Conservation (phyloP, 352 stramenopile species). For the Phytophthora pluvialis region DNA sequence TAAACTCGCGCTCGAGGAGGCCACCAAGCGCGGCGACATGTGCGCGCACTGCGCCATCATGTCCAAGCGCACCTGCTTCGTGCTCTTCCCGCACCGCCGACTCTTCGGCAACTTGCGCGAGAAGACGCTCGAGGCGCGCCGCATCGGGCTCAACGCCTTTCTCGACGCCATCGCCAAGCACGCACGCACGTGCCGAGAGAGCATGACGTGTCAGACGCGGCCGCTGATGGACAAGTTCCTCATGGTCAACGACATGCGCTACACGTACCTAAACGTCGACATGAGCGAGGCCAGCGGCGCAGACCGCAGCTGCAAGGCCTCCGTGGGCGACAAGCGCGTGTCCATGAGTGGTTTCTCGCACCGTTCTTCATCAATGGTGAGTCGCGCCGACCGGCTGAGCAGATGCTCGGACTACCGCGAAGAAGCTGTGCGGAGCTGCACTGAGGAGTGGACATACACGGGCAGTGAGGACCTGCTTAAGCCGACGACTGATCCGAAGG, state of each 20-base stretch:
- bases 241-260: constrained; percentile 89
- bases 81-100: constrained; percentile 80
- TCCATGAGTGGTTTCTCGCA: constrained; percentile 31
- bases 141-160: constrained; percentile 77
- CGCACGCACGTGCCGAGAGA: constrained; percentile 76
- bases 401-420: constrained; percentile 43
- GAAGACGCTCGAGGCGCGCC: constrained; percentile 76
- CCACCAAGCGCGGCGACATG: constrained; percentile 70
- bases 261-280: constrained; percentile 88
- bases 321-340: constrained; percentile 35
- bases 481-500: constrained; percentile 35
- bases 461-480: constrained; percentile 19
- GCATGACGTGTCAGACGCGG: constrained; percentile 73
- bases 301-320: constrained; percentile 51
- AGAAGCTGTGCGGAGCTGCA: constrained; percentile 35
- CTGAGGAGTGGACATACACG: constrained; percentile 33
- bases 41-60: constrained; percentile 82
- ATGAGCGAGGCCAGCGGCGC: constrained; percentile 63
- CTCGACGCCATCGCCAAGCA: constrained; percentile 79
- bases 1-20: constrained; percentile 66
- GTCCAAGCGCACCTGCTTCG: constrained; percentile 80
- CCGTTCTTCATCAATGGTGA: constrained; percentile 37
- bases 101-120: constrained; percentile 79
- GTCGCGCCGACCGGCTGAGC: constrained; percentile 44
- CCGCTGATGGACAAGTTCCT: constrained; percentile 88